Percentiles rank a stretch among this genome's conserved stretches.
These are phyloP conservation scores for Xylariaceae sp. DNA, from an alignment of 2,329 filamentous ascomycete genomes.

Conservation along the genomic window DNA sequence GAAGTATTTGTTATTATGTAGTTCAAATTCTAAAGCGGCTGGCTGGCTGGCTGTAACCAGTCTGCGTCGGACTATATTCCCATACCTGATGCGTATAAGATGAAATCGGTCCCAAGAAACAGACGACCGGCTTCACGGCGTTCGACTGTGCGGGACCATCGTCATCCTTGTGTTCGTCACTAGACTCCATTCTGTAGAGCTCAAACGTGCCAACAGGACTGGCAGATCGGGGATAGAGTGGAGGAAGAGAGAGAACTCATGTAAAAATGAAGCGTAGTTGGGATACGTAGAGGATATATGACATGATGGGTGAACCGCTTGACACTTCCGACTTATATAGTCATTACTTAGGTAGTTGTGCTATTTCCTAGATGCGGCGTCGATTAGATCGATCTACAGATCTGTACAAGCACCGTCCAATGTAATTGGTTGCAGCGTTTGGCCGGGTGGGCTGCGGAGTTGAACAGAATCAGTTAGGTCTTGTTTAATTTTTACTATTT, in stretches of 20 bases:
- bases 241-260: background rate
- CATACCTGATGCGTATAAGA: slow-evolving; percentile 57
- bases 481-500: background rate
- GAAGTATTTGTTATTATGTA: background rate
- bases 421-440: background rate
- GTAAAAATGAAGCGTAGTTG: background rate
- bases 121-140: slow-evolving; percentile 45
- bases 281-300: background rate
- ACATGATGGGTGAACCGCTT: background rate
- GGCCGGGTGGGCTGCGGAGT: background rate
- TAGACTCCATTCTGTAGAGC: slow-evolving; percentile 17
- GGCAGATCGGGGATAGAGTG: background rate
- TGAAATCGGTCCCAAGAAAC: slow-evolving; percentile 52
- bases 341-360: background rate
- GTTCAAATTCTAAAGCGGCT: background rate
- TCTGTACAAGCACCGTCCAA: background rate
- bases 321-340: too few species aligned
- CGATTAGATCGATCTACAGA: background rate
- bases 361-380: background rate
- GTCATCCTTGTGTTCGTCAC: slow-evolving; percentile 2
- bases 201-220: background rate
- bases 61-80: background rate
- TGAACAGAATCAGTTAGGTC: background rate
- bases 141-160: background rate
- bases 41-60: too few species aligned